Percentiles rank a stretch among this genome's conserved stretches.
phyloP scores from a whole-genome alignment of 2,329 filamentous ascomycete genomes.

The Pleomassaria siparia region DNA sequence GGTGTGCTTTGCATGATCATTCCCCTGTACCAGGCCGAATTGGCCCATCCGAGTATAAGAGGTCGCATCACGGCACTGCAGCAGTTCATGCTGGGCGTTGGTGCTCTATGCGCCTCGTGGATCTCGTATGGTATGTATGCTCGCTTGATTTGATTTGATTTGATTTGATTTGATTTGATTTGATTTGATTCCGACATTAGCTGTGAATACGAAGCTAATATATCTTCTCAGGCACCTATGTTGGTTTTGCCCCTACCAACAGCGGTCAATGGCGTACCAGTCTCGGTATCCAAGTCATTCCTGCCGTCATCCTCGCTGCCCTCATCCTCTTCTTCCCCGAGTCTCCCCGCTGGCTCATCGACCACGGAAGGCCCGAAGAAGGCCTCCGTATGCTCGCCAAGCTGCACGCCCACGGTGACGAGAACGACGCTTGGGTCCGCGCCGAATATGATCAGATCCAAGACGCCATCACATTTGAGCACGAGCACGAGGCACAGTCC shows the following conservation, averaged over 20 bases:
- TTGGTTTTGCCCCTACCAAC: constrained; percentile 50
- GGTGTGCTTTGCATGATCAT: constrained; percentile 66
- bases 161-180: constrained; percentile 17
- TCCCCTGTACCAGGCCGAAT: constrained; percentile 76
- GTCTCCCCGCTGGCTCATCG: constrained; percentile 69
- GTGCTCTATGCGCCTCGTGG: constrained; percentile 72
- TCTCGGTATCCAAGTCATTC: constrained; percentile 71
- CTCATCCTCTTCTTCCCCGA: constrained; percentile 76
- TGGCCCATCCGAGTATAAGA: constrained; percentile 76
- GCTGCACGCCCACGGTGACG: constrained; percentile 69
- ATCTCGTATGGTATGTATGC: constrained; percentile 60
- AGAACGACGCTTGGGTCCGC: constrained; percentile 67
- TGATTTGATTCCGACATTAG: not conserved
- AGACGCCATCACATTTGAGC: constrained; percentile 65
- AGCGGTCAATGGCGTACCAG: constrained; percentile 62
- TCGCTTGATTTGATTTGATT: not conserved
- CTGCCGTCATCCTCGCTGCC: constrained; percentile 63
- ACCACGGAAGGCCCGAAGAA: constrained; percentile 65
- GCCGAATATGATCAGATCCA: constrained; percentile 74
- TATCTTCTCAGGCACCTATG: constrained; percentile 51
- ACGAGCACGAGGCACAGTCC: constrained; percentile 68
- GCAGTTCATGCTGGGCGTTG: constrained; percentile 81
- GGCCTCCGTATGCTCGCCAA: constrained; percentile 68
- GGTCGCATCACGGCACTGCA: constrained; percentile 74
- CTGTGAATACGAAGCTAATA: constrained; percentile 3